Conservation (phyloP, 805 yeast species). For the Wilhelminamyces savonicus region DNA sequence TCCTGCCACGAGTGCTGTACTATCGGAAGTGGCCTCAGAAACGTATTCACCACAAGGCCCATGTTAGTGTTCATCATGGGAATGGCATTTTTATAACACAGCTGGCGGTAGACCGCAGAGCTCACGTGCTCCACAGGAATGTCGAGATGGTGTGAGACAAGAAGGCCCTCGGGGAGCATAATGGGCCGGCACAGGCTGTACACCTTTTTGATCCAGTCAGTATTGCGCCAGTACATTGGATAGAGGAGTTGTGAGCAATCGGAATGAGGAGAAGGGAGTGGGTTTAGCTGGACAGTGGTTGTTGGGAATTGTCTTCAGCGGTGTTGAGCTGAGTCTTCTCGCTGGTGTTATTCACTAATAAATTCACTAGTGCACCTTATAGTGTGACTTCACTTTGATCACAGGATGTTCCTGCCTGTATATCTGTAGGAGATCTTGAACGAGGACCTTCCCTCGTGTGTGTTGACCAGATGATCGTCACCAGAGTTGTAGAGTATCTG, state of each 20-base stretch:
- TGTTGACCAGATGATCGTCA: too few species aligned
- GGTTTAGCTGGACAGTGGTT: too few species aligned
- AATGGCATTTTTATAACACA: slow-evolving; percentile 22
- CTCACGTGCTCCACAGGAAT: slow-evolving; percentile 16
- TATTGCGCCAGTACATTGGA: slow-evolving; percentile 33
- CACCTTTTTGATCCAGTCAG: slow-evolving; percentile 12
- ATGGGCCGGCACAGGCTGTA: slow-evolving; percentile 28
- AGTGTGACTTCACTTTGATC: too few species aligned
- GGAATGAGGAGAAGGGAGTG: background rate
- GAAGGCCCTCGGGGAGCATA: slow-evolving; percentile 25
- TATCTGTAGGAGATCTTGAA: too few species aligned
- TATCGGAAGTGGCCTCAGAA: slow-evolving; percentile 34
- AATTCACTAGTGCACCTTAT: too few species aligned
- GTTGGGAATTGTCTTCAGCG: too few species aligned
- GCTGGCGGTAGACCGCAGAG: slow-evolving; percentile 21
- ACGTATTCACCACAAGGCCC: slow-evolving; percentile 22
- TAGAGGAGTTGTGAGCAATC: background rate
- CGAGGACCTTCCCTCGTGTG: too few species aligned
- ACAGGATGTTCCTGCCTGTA: too few species aligned
- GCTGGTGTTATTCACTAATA: background rate
- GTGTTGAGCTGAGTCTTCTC: too few species aligned
- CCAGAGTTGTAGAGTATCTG: too few species aligned
- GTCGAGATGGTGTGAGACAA: slow-evolving; percentile 20
- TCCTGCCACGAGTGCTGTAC: slow-evolving; percentile 43
- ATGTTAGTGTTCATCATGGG: slow-evolving; percentile 36